Evolutionary conservation across 345 rosid species (phyloP).

Genomic region (Salix dunnii): DNA sequence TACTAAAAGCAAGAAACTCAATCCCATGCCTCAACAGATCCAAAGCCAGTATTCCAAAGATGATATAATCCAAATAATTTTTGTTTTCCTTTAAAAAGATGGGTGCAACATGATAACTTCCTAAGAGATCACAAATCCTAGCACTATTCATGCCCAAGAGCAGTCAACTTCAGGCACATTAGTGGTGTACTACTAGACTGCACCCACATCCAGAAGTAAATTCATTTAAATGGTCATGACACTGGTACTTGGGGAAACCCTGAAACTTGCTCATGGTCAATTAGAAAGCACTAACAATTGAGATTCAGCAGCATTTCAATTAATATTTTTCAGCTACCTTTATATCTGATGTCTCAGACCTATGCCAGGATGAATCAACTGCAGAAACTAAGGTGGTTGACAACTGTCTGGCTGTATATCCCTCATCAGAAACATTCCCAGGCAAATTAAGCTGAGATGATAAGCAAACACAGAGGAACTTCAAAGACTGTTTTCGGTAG

Average conservation of each 20-base stretch:
- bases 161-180: not conserved
- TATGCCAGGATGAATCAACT: slow-evolving; percentile 61
- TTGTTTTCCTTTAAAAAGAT: too few species aligned
- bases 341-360: slow-evolving; percentile 70
- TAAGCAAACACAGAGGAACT: slow-evolving; percentile 84
- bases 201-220: not conserved
- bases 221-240: not conserved
- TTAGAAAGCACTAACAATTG: not conserved
- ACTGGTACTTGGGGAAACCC: not conserved
- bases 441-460: slow-evolving; percentile 94
- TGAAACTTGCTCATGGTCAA: not conserved
- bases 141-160: too few species aligned
- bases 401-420: slow-evolving; percentile 58
- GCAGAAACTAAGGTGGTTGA: slow-evolving; percentile 63
- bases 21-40: too few species aligned
- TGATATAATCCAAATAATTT: too few species aligned
- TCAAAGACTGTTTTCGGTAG: slow-evolving; percentile 83
- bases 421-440: slow-evolving; percentile 73
- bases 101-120: too few species aligned
- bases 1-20: not conserved
- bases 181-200: not conserved
- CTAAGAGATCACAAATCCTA: too few species aligned
- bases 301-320: slow-evolving; percentile 1
- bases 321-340: slow-evolving; percentile 55
- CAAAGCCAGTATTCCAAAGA: too few species aligned